phyloP scores from a whole-genome alignment of 2,329 filamentous ascomycete species.

The Hymenoscyphus fraxineus region DNA sequence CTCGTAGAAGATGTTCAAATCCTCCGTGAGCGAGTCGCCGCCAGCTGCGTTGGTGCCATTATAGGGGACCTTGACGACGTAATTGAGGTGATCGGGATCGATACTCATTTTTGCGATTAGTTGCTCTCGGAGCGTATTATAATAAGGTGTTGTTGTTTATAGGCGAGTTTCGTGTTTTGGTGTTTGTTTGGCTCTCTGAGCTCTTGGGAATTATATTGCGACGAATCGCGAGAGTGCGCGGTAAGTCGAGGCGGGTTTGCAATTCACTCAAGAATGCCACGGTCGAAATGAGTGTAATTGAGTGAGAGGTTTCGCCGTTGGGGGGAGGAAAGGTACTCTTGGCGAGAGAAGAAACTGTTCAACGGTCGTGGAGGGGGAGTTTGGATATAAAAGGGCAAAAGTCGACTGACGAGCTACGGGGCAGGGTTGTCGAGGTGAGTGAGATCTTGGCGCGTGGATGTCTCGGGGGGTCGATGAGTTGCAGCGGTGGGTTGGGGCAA shows the following conservation, averaged over 20 bases:
- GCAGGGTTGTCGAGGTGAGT: not conserved
- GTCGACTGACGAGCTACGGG: not conserved
- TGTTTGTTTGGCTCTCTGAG: not conserved
- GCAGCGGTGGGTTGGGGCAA: not conserved
- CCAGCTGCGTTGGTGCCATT: slow-evolving; percentile 55
- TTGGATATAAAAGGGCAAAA: slow-evolving; percentile 2
- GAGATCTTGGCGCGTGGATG: not conserved
- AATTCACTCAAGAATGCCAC: slow-evolving; percentile 11
- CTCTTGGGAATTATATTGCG: not conserved
- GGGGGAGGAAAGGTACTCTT: slow-evolving; percentile 6
- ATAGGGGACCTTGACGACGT: slow-evolving; percentile 42
- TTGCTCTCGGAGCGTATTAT: slow-evolving; percentile 7
- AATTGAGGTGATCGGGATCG: slow-evolving; percentile 44
- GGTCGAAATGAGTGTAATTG: slow-evolving; percentile 7
- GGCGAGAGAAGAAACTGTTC: not conserved
- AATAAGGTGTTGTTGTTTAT: not conserved
- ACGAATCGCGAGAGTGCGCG: not conserved
- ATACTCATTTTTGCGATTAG: slow-evolving; percentile 30
- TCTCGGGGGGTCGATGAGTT: not conserved
- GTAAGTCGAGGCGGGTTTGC: slow-evolving; percentile 1
- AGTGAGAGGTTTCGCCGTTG: slow-evolving; percentile 9
- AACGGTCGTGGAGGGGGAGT: not conserved
- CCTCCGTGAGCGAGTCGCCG: slow-evolving; percentile 55
- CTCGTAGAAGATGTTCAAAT: slow-evolving; percentile 84
- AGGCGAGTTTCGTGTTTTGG: not conserved